A percentile compares a stretch with the other conserved stretches of the same genome.
Evolutionary conservation across 1,284 basidiomycete species (phyloP).

Genomic region (Chondrostereum purpureum): DNA sequence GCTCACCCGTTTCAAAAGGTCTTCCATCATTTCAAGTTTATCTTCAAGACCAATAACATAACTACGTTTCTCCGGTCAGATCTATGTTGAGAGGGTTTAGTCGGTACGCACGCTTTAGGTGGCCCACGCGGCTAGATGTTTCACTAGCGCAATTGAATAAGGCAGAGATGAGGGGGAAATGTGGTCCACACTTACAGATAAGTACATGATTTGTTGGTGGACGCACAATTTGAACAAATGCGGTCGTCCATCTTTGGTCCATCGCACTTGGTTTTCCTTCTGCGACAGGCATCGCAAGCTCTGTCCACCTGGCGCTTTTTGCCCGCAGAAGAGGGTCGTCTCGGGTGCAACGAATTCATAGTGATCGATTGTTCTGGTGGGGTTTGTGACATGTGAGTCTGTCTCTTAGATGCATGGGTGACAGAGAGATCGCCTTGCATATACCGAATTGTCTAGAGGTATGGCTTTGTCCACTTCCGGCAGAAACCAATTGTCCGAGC

Average conservation of each 20-base stretch:
- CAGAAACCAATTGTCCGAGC: no score
- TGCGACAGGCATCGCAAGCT: conserved; percentile 66
- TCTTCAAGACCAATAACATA: conserved; percentile 77
- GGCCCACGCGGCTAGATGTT: conserved; percentile 63
- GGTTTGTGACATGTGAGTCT: no score
- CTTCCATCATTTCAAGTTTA: conserved; percentile 65
- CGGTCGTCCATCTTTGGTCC: conserved; percentile 53
- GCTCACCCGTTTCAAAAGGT: conserved; percentile 58
- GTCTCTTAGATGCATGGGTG: no score
- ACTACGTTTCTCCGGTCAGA: no score
- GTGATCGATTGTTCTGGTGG: no score
- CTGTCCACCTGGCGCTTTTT: conserved; percentile 58
- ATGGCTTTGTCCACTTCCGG: no score
- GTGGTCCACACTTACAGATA: conserved; percentile 9
- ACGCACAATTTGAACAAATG: conserved; percentile 68
- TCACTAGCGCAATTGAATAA: conserved; percentile 4
- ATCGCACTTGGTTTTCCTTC: conserved; percentile 66
- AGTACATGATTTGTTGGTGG: conserved; percentile 39
- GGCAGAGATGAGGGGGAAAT: conserved; percentile 6
- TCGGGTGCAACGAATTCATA: no score
- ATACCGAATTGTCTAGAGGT: no score
- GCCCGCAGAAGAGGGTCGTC: no score
- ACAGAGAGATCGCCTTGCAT: no score
- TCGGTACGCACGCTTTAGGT: conserved; percentile 73
- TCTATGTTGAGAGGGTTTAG: no score